These are phyloP conservation scores for Ceratocystis lukuohia DNA, from an alignment of 2,329 filamentous ascomycete species.

Conservation along the genomic window DNA sequence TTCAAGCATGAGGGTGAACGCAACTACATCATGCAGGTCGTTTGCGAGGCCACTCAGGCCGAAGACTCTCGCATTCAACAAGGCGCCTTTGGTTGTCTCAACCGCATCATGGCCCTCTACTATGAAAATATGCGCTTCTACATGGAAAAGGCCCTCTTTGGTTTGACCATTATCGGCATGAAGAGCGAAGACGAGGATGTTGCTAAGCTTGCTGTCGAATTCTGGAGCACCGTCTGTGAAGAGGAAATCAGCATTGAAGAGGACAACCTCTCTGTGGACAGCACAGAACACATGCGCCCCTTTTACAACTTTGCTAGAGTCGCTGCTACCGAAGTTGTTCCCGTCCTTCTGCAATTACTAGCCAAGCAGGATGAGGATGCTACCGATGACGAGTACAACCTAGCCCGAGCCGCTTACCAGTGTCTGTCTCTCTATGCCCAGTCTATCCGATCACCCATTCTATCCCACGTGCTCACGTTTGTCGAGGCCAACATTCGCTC, in stretches of 20 bases:
- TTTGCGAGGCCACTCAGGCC: constrained; percentile 96
- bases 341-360: constrained; percentile 74
- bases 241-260: constrained; percentile 97
- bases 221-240: constrained; percentile 99
- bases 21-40: constrained; percentile 99
- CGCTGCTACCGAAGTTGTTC: constrained; percentile 85
- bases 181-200: constrained; percentile 97
- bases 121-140: constrained; percentile 99
- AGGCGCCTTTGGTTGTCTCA: constrained; percentile 90
- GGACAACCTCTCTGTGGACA: constrained; percentile 64
- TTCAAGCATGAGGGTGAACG: constrained; percentile 98
- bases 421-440: constrained; percentile 91
- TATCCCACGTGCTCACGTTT: constrained; percentile 75
- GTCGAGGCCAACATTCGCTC: constrained; percentile 81
- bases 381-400: constrained; percentile 92
- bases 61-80: constrained; percentile 84
- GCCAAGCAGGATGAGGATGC: constrained; percentile 98
- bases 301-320: constrained; percentile 95
- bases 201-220: constrained; percentile 93
- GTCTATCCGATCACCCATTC: constrained; percentile 72
- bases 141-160: constrained; percentile 99
- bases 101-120: constrained; percentile 97
- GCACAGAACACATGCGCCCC: constrained; percentile 68
- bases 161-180: constrained; percentile 95
- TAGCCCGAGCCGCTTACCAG: constrained; percentile 89